Percentiles rank a stretch among this genome's conserved stretches.
Conservation (phyloP, 2,329 filamentous ascomycete species). For the Teratosphaeria zuluensis region DNA sequence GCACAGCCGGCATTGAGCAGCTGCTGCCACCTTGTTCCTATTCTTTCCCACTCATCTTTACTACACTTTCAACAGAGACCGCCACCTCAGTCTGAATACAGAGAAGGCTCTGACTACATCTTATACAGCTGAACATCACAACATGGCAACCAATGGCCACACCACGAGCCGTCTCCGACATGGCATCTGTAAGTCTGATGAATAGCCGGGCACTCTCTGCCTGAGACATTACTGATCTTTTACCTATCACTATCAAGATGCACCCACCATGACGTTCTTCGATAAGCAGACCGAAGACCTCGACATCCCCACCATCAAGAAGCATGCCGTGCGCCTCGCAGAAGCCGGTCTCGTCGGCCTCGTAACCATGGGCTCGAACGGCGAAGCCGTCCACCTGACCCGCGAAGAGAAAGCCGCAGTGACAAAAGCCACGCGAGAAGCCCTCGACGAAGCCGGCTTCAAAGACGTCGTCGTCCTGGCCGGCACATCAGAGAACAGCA, state of each 20-base stretch:
- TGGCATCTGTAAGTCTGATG: constrained; percentile 45
- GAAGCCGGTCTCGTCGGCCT: constrained; percentile 70
- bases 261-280: constrained; percentile 87
- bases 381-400: constrained; percentile 77
- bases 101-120: neutral
- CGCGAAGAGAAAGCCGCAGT: constrained; percentile 66
- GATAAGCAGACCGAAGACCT: constrained; percentile 73
- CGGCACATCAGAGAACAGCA: constrained; percentile 71
- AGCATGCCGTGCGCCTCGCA: constrained; percentile 68
- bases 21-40: neutral
- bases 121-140: neutral
- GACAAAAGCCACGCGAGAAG: constrained; percentile 68
- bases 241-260: constrained; percentile 33
- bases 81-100: neutral
- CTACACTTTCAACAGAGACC: neutral
- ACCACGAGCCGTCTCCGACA: constrained; percentile 51
- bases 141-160: constrained; percentile 16
- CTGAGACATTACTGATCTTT: constrained; percentile 25
- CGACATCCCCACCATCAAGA: constrained; percentile 69
- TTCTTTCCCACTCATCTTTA: neutral
- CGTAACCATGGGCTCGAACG: constrained; percentile 83
- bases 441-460: constrained; percentile 73
- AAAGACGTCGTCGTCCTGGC: constrained; percentile 67
- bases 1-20: neutral
- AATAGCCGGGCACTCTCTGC: no score